A percentile compares a stretch with the other conserved stretches of the same genome.
phyloP scores from a whole-genome alignment of 2,329 filamentous ascomycete species.

The Xylariales sp. region DNA sequence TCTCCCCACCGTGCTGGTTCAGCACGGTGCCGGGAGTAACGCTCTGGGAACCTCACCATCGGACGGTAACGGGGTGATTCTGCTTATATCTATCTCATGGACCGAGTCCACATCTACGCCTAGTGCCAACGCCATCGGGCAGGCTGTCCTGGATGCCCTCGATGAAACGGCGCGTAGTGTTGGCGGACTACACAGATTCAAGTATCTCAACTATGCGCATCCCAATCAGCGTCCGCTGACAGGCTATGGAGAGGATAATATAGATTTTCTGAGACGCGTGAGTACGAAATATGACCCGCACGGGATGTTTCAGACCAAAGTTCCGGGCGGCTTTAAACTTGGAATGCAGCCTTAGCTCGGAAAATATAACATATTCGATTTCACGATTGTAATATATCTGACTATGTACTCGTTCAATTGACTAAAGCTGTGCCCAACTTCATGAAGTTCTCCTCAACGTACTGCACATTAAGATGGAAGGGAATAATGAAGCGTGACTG shows the following conservation, averaged over 20 bases:
- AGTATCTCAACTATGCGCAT: conserved; percentile 15
- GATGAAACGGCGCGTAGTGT: background rate
- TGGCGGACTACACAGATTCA: background rate
- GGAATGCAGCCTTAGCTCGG: no score
- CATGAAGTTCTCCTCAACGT: no score
- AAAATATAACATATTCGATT: no score
- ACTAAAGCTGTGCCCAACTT: no score
- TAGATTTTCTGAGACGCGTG: conserved; percentile 10
- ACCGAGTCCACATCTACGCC: background rate
- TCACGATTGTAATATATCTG: no score
- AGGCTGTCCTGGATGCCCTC: background rate
- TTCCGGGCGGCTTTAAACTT: conserved; percentile 17
- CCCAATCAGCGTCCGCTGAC: conserved; percentile 12
- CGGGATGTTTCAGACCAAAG: conserved; percentile 18
- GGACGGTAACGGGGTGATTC: conserved; percentile 8
- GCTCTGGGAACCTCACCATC: conserved; percentile 4
- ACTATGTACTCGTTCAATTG: no score
- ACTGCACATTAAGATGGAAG: background rate
- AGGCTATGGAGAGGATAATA: conserved; percentile 13
- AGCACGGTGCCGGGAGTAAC: conserved; percentile 4
- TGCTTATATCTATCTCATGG: conserved; percentile 7
- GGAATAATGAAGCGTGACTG: background rate
- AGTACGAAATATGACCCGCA: conserved; percentile 20
- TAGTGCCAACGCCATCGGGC: background rate
- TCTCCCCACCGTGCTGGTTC: conserved; percentile 7